Conservation (phyloP, 768 basidiomycete species). For the Trametes coccinea region DNA sequence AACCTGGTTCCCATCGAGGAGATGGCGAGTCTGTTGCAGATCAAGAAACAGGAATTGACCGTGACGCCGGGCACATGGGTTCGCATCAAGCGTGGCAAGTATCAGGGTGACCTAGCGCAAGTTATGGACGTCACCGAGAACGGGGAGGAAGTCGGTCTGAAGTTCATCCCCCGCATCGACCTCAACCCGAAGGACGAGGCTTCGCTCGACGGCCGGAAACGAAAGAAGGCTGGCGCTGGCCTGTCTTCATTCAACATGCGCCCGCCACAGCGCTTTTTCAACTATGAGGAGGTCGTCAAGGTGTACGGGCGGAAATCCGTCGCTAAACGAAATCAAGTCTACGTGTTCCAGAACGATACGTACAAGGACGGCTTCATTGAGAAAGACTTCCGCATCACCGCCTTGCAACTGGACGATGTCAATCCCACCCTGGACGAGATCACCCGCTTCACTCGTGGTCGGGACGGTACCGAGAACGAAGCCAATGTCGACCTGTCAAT, state of each 20-base stretch:
- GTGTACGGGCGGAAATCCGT: slow-evolving; percentile 81
- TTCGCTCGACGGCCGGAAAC: slow-evolving; percentile 68
- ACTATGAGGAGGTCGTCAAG: slow-evolving; percentile 87
- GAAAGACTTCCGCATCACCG: slow-evolving; percentile 88
- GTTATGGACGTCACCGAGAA: slow-evolving; percentile 93
- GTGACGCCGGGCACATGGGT: slow-evolving; percentile 92
- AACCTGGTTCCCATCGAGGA: slow-evolving; percentile 92
- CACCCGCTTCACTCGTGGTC: slow-evolving; percentile 79
- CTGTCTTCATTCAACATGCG: slow-evolving; percentile 58
- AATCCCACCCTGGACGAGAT: slow-evolving; percentile 97
- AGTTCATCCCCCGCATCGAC: slow-evolving; percentile 98
- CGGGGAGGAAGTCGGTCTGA: slow-evolving; percentile 88
- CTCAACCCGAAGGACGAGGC: slow-evolving; percentile 85
- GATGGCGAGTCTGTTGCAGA: slow-evolving; percentile 94
- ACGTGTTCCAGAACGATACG: slow-evolving; percentile 90
- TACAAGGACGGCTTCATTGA: slow-evolving; percentile 95
- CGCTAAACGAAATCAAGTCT: slow-evolving; percentile 69
- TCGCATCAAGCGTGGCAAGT: slow-evolving; percentile 90
- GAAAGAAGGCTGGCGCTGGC: slow-evolving; percentile 61
- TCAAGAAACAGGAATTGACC: slow-evolving; percentile 90
- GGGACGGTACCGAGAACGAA: slow-evolving; percentile 68
- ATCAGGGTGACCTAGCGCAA: slow-evolving; percentile 92
- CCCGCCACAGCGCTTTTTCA: slow-evolving; percentile 91
- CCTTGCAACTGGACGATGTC: slow-evolving; percentile 81
- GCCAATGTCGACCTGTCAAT: slow-evolving; percentile 81